phyloP scores from a whole-genome alignment of 345 rosid species.

The Cardiospermum halicacabum region DNA sequence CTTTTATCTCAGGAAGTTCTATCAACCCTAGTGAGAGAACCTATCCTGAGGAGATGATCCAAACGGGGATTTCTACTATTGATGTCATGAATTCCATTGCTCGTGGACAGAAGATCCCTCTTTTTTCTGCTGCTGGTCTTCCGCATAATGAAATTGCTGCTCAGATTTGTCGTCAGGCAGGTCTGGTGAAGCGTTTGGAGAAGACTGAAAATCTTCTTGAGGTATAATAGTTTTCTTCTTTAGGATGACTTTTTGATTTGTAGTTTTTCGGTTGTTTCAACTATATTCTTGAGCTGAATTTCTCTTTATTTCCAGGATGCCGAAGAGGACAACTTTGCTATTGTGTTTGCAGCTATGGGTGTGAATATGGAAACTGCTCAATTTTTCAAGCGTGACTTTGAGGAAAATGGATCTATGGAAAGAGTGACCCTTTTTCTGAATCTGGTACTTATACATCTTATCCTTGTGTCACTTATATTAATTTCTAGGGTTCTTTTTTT shows the following conservation, averaged over 20 bases:
- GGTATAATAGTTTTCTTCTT: conserved; percentile 30
- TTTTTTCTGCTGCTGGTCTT: conserved; percentile 98
- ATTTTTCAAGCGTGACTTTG: conserved; percentile 97
- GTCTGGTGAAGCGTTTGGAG: conserved; percentile 92
- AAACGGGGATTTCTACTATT: conserved; percentile 95
- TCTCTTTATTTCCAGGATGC: conserved; percentile 47
- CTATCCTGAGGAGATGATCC: conserved; percentile 98
- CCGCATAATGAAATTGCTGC: conserved; percentile 99
- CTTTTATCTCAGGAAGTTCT: conserved; percentile 62
- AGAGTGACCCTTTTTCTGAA: conserved; percentile 92
- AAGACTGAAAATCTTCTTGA: conserved; percentile 69
- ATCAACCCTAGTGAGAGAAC: conserved; percentile 99
- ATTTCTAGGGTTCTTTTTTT: not conserved
- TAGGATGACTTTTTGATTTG: not conserved
- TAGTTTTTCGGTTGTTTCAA: not conserved
- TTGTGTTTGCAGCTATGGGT: conserved; percentile 99
- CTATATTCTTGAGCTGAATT: not conserved
- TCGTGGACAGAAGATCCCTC: conserved; percentile 97
- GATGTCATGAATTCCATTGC: conserved; percentile 99
- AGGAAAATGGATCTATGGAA: conserved; percentile 98
- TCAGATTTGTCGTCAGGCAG: conserved; percentile 99
- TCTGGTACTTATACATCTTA: conserved; percentile 41
- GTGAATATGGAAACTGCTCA: conserved; percentile 99
- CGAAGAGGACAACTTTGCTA: conserved; percentile 94
- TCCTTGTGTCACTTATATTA: not conserved